Conservation (phyloP, 2,329 filamentous ascomycete species). For the Aspergillus glaucus region DNA sequence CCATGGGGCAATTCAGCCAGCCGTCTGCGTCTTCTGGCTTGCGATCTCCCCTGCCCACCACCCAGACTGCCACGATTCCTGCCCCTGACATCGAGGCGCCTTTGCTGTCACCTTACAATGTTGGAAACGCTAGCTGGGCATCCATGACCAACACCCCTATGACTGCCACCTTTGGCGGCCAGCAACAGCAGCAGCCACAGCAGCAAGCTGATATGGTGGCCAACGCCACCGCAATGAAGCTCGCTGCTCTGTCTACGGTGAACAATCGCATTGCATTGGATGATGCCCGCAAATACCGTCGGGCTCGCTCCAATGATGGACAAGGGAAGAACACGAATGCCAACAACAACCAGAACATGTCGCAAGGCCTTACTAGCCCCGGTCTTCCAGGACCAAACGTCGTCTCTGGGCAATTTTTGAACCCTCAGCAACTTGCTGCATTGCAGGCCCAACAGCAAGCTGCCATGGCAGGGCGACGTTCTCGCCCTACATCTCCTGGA, state of each 20-base stretch:
- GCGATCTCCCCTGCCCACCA: constrained; percentile 74
- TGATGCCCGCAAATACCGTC: constrained; percentile 92
- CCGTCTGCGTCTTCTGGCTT: constrained; percentile 64
- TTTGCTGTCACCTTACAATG: constrained; percentile 71
- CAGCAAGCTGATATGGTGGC: constrained; percentile 92
- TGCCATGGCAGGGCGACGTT: constrained; percentile 61
- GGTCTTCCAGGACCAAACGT: constrained; percentile 67
- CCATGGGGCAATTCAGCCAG: constrained; percentile 93
- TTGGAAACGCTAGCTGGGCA: constrained; percentile 87
- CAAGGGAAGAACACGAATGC: constrained; percentile 36
- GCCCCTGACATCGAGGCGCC: constrained; percentile 72
- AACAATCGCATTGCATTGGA: constrained; percentile 97
- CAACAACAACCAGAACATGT: constrained; percentile 53
- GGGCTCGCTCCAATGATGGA: constrained; percentile 81
- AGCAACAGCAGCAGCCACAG: constrained; percentile 34
- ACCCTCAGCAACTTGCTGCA: constrained; percentile 74
- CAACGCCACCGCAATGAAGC: constrained; percentile 97
- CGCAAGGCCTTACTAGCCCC: constrained; percentile 58
- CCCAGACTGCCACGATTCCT: constrained; percentile 77
- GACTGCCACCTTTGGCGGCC: constrained; percentile 71
- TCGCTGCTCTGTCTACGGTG: constrained; percentile 91
- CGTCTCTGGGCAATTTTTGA: constrained; percentile 81
- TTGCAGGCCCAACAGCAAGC: constrained; percentile 63
- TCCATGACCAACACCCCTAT: constrained; percentile 98
- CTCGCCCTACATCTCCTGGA: constrained; percentile 83